phyloP scores from a whole-genome alignment of 2,329 filamentous ascomycete species.

The Colletotrichum sp. region DNA sequence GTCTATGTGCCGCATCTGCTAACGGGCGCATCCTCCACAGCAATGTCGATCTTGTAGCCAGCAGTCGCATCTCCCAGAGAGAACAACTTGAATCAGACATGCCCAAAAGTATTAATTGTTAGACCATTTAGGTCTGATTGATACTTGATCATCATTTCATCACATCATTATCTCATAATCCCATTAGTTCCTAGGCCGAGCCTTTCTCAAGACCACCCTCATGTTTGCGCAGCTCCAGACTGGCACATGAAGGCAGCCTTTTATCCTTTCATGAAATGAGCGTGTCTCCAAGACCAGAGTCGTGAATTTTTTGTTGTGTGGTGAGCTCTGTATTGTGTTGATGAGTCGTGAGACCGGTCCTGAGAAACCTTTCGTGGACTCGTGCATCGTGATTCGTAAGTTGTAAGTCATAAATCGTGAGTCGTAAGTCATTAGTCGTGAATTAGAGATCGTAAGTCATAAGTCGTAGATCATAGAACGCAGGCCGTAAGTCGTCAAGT shows the following conservation, averaged over 20 bases:
- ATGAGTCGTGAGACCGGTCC: background rate
- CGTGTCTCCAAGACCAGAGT: background rate
- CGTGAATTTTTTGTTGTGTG: background rate
- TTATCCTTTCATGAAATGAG: background rate
- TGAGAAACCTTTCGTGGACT: background rate
- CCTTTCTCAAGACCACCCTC: background rate
- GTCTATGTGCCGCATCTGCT: background rate
- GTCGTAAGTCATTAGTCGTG: background rate
- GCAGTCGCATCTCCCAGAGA: background rate
- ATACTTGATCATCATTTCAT: background rate
- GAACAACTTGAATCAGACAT: background rate
- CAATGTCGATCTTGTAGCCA: background rate
- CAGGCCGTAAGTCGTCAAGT: background rate
- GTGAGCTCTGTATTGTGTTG: background rate
- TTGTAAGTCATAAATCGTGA: background rate
- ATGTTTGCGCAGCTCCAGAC: background rate
- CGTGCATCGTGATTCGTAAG: background rate
- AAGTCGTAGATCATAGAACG: background rate
- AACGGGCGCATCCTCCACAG: background rate
- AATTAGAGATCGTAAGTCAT: background rate
- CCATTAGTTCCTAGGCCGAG: background rate
- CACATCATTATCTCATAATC: background rate
- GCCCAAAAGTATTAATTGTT: accelerated
- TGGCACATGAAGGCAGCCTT: background rate
- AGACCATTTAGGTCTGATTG: background rate